Percentiles rank a stretch among this genome's conserved stretches.
phyloP scores from a whole-genome alignment of 352 stramenopile genomes.

The Globisporangium nagaii region DNA sequence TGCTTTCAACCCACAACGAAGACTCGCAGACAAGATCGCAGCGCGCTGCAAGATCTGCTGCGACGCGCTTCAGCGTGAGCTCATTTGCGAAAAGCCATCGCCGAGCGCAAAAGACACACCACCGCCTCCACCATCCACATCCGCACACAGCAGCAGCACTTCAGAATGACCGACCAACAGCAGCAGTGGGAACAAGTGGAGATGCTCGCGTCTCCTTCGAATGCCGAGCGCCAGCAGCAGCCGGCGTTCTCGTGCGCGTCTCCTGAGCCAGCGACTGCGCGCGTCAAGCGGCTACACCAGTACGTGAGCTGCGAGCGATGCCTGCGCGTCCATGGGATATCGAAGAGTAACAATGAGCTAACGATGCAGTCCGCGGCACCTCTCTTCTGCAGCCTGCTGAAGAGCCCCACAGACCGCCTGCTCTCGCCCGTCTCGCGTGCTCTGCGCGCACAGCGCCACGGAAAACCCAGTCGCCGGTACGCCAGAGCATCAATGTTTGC shows the following conservation, averaged over 20 bases:
- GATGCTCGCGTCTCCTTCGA: neutral
- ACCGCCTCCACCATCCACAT: neutral
- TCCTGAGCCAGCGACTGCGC: neutral
- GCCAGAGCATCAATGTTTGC: neutral
- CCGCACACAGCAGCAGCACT: neutral
- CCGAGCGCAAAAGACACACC: neutral
- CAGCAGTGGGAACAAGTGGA: neutral
- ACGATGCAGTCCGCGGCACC: neutral
- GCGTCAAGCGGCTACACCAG: conserved; percentile 12
- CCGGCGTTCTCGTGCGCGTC: neutral
- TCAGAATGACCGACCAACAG: conserved; percentile 2
- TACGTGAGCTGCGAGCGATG: too few species aligned
- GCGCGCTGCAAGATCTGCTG: too few species aligned
- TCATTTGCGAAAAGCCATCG: neutral
- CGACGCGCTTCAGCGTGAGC: neutral
- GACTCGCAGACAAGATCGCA: neutral
- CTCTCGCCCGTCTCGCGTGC: conserved; percentile 56
- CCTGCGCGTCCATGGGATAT: too few species aligned
- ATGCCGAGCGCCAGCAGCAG: neutral
- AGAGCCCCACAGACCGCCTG: conserved; percentile 61
- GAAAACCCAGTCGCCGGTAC: conserved; percentile 9
- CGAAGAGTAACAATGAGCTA: neutral
- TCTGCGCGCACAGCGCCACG: conserved; percentile 24
- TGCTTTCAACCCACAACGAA: neutral
- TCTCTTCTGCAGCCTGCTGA: conserved; percentile 30